Percentiles rank a stretch among this genome's conserved stretches.
Conservation (phyloP, 257 asterid genomes). For the Salvia hispanica region DNA sequence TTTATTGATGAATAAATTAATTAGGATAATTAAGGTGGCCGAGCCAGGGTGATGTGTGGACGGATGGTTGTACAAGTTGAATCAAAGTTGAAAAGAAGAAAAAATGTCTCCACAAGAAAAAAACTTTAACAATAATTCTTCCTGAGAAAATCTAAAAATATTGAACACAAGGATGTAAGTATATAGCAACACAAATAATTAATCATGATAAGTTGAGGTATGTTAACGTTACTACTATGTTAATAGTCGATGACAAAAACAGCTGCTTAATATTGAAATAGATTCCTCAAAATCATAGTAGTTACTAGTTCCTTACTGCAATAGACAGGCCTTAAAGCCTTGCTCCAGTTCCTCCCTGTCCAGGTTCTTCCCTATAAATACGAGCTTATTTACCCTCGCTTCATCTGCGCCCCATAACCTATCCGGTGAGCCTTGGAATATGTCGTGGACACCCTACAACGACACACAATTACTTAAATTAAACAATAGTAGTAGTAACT, state of each 20-base stretch:
- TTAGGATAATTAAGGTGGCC: too few relatives aligned
- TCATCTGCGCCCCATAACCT: conserved; percentile 75
- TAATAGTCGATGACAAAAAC: background rate
- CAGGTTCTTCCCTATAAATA: conserved; percentile 91
- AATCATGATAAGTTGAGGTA: background rate
- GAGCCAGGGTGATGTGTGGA: too few relatives aligned
- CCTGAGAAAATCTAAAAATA: too few relatives aligned
- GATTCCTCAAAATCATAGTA: background rate
- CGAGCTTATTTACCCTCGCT: conserved; percentile 84
- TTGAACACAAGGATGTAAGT: background rate
- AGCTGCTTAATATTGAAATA: background rate
- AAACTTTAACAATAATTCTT: too few relatives aligned
- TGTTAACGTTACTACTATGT: background rate
- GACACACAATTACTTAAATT: background rate
- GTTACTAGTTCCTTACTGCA: conserved; percentile 27
- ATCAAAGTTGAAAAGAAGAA: too few relatives aligned
- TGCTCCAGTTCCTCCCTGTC: conserved; percentile 69
- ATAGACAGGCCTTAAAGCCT: conserved; percentile 79
- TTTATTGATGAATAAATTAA: too few relatives aligned
- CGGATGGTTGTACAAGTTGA: too few relatives aligned
- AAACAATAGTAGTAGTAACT: background rate
- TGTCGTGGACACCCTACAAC: conserved; percentile 87
- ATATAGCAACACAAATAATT: background rate
- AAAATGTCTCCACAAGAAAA: too few relatives aligned
- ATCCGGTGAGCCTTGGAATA: conserved; percentile 97